These are phyloP conservation scores for Yamadazyma mexicana DNA, from an alignment of 1,139 yeast species.

Conservation along the genomic window DNA sequence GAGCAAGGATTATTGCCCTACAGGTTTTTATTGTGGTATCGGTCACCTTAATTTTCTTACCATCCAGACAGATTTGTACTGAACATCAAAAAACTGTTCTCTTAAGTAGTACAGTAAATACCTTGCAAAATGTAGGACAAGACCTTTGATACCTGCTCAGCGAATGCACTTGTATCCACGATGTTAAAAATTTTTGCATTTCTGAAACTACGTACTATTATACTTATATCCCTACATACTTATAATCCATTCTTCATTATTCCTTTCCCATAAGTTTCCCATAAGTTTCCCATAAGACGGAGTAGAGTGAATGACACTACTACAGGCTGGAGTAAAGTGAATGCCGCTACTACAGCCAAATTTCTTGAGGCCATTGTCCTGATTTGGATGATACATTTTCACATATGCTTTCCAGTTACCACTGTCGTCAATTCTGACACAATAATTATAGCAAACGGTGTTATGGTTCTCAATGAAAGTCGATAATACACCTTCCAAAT, in stretches of 20 bases:
- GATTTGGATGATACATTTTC: constrained; percentile 4
- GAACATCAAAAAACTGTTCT: constrained; percentile 2
- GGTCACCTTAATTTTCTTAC: constrained; percentile 3
- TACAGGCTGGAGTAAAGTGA: constrained; percentile 4
- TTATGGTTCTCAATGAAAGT: constrained; percentile 6
- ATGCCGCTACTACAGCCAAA: constrained; percentile 4
- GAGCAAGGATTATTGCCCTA: constrained; percentile 4
- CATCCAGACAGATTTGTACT: constrained; percentile 2
- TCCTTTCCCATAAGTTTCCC: constrained; percentile 3
- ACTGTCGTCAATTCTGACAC: constrained; percentile 5
- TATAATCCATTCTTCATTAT: constrained; percentile 3
- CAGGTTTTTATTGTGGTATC: constrained; percentile 4
- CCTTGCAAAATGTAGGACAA: constrained; percentile 4
- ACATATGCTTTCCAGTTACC: constrained; percentile 7
- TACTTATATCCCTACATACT: constrained; percentile 4
- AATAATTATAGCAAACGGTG: constrained; percentile 4
- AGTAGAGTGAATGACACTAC: constrained; percentile 3
- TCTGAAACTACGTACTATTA: constrained; percentile 4
- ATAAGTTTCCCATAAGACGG: too few relatives aligned
- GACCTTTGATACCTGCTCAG: constrained; percentile 5
- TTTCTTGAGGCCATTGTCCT: constrained; percentile 5
- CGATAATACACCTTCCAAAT: constrained; percentile 5
- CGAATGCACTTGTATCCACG: constrained; percentile 2
- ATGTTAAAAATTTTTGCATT: constrained; percentile 3
- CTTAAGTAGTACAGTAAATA: constrained; percentile 3